Percentiles rank a stretch among this genome's conserved stretches.
Conservation (phyloP, 2,329 filamentous ascomycete species). For the Trichoderma atrobrunneum region DNA sequence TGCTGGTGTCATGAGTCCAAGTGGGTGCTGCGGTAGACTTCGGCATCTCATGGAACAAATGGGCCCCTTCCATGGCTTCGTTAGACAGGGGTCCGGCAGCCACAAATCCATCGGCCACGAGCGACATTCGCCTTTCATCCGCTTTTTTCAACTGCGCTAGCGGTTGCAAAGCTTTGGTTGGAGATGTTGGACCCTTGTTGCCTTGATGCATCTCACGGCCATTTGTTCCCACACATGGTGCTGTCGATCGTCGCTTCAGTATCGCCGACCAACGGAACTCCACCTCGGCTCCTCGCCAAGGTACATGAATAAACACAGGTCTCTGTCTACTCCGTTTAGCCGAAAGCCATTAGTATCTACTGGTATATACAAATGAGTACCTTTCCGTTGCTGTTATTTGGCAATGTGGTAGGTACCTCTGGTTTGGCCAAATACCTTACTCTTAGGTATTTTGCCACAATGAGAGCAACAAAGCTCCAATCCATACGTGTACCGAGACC, state of each 20-base stretch:
- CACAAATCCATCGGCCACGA: conserved; percentile 6
- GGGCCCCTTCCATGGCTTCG: conserved; percentile 13
- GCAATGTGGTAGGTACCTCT: neutral
- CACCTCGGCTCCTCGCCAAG: conserved; percentile 8
- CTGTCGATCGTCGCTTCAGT: conserved; percentile 16
- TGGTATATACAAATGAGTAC: neutral
- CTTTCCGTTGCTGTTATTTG: neutral
- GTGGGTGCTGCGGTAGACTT: conserved; percentile 12
- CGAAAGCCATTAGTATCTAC: neutral
- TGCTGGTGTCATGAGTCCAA: conserved; percentile 4
- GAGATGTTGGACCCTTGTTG: conserved; percentile 16
- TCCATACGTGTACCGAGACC: neutral
- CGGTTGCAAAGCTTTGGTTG: neutral
- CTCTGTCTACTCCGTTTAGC: neutral
- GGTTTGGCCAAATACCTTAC: neutral
- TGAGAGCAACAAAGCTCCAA: neutral
- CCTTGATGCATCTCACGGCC: conserved; percentile 15
- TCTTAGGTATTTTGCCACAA: neutral
- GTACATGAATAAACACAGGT: neutral
- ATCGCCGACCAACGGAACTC: conserved; percentile 1
- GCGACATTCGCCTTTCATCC: neutral
- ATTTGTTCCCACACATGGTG: neutral
- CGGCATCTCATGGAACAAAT: conserved; percentile 18
- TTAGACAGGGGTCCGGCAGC: conserved; percentile 1
- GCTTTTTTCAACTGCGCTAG: conserved; percentile 1